phyloP scores from a whole-genome alignment of 768 basidiomycete species.

The Calocybe indica region DNA sequence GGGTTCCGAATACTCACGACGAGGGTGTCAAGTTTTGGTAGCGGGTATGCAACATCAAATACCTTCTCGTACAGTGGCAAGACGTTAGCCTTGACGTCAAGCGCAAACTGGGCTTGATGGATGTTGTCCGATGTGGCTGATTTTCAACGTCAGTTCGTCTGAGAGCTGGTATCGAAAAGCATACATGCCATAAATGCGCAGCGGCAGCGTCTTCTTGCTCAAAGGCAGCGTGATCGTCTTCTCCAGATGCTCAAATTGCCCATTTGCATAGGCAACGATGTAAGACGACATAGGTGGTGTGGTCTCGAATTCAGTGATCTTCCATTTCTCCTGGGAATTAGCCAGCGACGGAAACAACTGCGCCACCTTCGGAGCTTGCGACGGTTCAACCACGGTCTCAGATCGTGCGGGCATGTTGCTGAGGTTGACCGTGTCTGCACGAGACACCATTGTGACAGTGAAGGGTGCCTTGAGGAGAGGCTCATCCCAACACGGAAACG shows the following conservation, averaged over 20 bases:
- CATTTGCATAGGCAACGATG: slow-evolving; percentile 84
- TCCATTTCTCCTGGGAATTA: slow-evolving; percentile 54
- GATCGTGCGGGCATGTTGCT: slow-evolving; percentile 81
- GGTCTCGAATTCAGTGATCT: slow-evolving; percentile 72
- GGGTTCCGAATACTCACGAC: slow-evolving; percentile 42
- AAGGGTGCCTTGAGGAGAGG: slow-evolving; percentile 86
- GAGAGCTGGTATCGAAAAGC: background rate
- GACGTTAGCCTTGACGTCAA: slow-evolving; percentile 79
- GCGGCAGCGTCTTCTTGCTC: slow-evolving; percentile 72
- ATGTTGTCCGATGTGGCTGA: slow-evolving; percentile 78
- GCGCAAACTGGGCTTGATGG: slow-evolving; percentile 77
- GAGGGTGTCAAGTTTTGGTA: slow-evolving; percentile 92
- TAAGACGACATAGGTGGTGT: slow-evolving; percentile 89
- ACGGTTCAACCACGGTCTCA: slow-evolving; percentile 41
- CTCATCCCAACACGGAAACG: slow-evolving; percentile 92
- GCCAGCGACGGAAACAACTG: slow-evolving; percentile 35
- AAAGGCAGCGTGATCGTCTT: slow-evolving; percentile 73
- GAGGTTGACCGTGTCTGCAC: slow-evolving; percentile 65
- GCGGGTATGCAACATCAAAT: slow-evolving; percentile 87
- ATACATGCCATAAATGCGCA: slow-evolving; percentile 75
- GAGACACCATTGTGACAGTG: slow-evolving; percentile 73
- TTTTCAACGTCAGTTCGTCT: slow-evolving; percentile 3
- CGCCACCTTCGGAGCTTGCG: slow-evolving; percentile 19
- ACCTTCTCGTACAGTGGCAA: slow-evolving; percentile 89
- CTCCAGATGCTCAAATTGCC: slow-evolving; percentile 68